phyloP scores from a whole-genome alignment of 805 yeast species.

The Blastobotrys chiropterorum region DNA sequence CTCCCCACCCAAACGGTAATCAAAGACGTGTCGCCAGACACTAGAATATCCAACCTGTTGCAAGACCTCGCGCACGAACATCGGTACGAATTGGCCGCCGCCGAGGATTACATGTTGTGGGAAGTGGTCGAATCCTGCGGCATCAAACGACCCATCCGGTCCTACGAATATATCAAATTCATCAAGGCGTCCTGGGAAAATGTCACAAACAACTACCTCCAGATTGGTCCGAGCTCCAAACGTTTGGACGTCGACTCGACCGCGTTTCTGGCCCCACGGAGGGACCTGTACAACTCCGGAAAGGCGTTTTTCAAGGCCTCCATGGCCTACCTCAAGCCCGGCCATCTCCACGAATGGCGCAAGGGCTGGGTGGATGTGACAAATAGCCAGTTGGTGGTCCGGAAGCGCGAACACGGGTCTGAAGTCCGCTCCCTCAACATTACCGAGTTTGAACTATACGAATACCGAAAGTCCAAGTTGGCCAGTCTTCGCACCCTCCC shows the following conservation, averaged over 20 bases:
- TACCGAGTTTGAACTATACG: conserved; percentile 17
- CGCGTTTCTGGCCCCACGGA: conserved; percentile 29
- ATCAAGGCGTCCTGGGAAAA: conserved; percentile 3
- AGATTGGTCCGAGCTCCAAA: conserved; percentile 19
- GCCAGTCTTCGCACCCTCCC: conserved; percentile 13
- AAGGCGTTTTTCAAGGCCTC: conserved; percentile 4
- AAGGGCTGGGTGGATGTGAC: conserved; percentile 10
- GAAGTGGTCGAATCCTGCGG: conserved; percentile 21
- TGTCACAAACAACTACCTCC: conserved; percentile 13
- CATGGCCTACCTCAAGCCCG: conserved; percentile 5
- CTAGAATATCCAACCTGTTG: conserved; percentile 16
- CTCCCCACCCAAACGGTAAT: conserved; percentile 24
- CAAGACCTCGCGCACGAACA: conserved; percentile 23
- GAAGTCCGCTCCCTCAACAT: conserved; percentile 8
- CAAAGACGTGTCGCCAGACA: conserved; percentile 11
- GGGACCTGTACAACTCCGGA: conserved; percentile 25
- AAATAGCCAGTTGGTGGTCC: conserved; percentile 9
- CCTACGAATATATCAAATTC: conserved; percentile 18
- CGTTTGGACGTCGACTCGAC: conserved; percentile 24
- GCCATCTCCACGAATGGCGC: conserved; percentile 13
- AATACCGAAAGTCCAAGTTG: conserved; percentile 9
- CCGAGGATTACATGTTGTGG: conserved; percentile 26
- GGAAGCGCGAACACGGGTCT: conserved; percentile 4
- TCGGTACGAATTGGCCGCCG: conserved; percentile 25
- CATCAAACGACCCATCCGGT: conserved; percentile 24